Percentiles rank a stretch among this genome's conserved stretches.
Evolutionary conservation across 441 rosid species (phyloP).

Genomic region (Populus hybrid): DNA sequence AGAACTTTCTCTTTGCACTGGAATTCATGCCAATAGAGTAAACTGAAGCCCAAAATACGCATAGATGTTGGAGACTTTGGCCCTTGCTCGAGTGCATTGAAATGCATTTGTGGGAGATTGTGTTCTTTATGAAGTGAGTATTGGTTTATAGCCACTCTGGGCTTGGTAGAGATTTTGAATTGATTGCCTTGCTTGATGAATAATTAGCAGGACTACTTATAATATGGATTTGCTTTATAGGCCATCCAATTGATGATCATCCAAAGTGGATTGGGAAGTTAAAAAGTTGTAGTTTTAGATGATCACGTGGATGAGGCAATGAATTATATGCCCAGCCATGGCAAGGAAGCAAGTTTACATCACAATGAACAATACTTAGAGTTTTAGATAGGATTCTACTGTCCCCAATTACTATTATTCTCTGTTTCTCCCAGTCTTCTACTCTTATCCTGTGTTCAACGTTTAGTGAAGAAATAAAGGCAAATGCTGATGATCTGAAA

Average conservation of each 20-base stretch:
- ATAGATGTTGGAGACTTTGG: slow-evolving; percentile 3
- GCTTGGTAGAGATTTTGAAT: neutral
- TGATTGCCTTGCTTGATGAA: neutral
- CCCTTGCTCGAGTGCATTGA: neutral
- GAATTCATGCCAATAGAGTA: neutral
- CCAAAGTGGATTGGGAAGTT: neutral
- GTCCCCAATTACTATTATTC: neutral
- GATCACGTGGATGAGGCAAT: neutral
- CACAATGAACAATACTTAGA: neutral
- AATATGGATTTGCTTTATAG: neutral
- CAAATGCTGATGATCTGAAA: neutral
- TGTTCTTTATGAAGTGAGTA: neutral
- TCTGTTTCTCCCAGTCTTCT: neutral
- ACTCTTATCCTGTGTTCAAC: neutral
- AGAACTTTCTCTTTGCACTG: neutral
- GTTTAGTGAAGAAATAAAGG: too few species aligned
- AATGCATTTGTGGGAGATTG: neutral
- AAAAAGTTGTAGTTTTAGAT: neutral
- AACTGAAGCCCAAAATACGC: neutral
- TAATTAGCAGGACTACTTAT: neutral
- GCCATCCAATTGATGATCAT: neutral
- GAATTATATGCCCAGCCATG: neutral
- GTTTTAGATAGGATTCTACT: neutral
- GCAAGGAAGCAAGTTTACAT: neutral
- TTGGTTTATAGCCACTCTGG: neutral